Evolutionary conservation across 2,329 filamentous ascomycete species (phyloP).

Genomic region (Diaporthe sp.): DNA sequence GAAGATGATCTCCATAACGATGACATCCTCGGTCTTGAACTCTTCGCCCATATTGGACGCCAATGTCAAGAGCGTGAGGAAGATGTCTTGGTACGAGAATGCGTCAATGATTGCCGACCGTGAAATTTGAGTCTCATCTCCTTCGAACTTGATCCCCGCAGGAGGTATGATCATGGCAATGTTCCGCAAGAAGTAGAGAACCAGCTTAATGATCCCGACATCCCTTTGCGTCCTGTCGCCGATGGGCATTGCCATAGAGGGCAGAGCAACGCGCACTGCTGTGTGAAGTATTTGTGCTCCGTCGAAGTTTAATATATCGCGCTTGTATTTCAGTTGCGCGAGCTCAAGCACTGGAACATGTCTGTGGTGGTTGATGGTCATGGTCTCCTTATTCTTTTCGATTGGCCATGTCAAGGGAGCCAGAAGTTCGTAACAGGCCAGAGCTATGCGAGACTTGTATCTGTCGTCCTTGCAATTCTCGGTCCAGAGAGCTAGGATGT

Average conservation of each 20-base stretch:
- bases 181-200: constrained; percentile 91
- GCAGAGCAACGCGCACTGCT: constrained; percentile 83
- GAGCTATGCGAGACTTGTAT: constrained; percentile 81
- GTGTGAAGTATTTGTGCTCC: constrained; percentile 83
- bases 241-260: constrained; percentile 84
- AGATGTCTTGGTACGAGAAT: constrained; percentile 91
- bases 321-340: constrained; percentile 91
- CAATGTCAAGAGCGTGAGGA: constrained; percentile 86
- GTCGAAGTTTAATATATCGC: constrained; percentile 87
- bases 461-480: constrained; percentile 79
- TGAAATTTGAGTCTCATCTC: constrained; percentile 91
- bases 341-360: constrained; percentile 92
- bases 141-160: constrained; percentile 79
- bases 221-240: constrained; percentile 84
- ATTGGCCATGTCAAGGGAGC: constrained; percentile 96
- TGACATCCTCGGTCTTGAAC: constrained; percentile 88
- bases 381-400: constrained; percentile 81
- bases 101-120: constrained; percentile 89
- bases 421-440: constrained; percentile 91
- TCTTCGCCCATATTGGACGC: constrained; percentile 95
- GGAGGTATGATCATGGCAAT: constrained; percentile 86
- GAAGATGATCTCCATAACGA: constrained; percentile 93
- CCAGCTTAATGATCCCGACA: constrained; percentile 91
- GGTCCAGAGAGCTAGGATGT: constrained; percentile 88
- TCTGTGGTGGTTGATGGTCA: constrained; percentile 93